phyloP scores from a whole-genome alignment of 306 rosid species.

The Dalbergia cultrata region DNA sequence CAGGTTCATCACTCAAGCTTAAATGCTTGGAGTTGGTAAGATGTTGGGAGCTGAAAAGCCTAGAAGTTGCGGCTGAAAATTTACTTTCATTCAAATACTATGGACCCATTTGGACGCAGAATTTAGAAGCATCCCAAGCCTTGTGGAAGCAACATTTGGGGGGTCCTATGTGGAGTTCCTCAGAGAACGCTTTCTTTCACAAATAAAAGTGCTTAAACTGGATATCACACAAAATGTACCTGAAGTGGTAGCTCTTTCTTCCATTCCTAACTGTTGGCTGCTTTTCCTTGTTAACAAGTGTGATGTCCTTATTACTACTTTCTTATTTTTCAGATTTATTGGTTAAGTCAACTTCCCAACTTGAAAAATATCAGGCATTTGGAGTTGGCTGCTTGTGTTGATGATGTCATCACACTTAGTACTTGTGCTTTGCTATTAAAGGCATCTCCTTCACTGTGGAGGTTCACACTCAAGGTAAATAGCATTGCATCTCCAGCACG shows the following conservation, averaged over 20 bases:
- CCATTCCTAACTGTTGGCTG: background rate
- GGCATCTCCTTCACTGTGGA: slow-evolving; percentile 49
- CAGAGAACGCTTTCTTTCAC: slow-evolving; percentile 42
- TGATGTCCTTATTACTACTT: background rate
- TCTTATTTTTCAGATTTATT: slow-evolving; percentile 38
- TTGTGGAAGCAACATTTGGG: slow-evolving; percentile 50
- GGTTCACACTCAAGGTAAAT: slow-evolving; percentile 50
- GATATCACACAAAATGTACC: slow-evolving; percentile 45
- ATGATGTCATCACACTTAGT: slow-evolving; percentile 25
- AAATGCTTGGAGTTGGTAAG: slow-evolving; percentile 39
- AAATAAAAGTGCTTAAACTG: slow-evolving; percentile 49
- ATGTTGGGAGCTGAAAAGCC: slow-evolving; percentile 40
- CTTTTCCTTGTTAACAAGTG: background rate
- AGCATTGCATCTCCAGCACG: background rate
- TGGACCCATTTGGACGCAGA: slow-evolving; percentile 38
- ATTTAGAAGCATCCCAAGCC: slow-evolving; percentile 47
- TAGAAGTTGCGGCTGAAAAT: slow-evolving; percentile 50
- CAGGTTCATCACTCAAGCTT: slow-evolving; percentile 42
- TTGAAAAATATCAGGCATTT: slow-evolving; percentile 44
- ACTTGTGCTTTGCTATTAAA: slow-evolving; percentile 45
- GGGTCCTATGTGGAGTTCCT: slow-evolving; percentile 39
- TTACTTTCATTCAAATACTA: slow-evolving; percentile 44
- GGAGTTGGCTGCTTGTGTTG: slow-evolving; percentile 47
- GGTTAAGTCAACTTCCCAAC: slow-evolving; percentile 42
- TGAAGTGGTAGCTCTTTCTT: slow-evolving; percentile 34